Percentiles rank a stretch among this genome's conserved stretches.
phyloP scores from a whole-genome alignment of 495 filamentous ascomycete species.

The Tuber aestivum region DNA sequence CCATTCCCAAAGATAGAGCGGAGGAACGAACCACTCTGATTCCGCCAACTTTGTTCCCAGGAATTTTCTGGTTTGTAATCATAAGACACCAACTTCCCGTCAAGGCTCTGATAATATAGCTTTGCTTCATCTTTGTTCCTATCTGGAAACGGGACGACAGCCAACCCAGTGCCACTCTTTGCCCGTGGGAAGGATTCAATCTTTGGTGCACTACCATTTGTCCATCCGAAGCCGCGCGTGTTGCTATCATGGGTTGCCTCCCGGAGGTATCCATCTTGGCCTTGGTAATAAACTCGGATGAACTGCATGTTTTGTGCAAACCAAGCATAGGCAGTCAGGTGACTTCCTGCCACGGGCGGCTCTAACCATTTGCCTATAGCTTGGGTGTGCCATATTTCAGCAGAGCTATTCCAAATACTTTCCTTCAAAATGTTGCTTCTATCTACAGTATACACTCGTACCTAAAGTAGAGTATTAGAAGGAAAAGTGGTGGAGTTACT shows the following conservation, averaged over 20 bases:
- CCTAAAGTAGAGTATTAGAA: not conserved
- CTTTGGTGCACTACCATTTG: not conserved
- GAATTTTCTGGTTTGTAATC: not conserved
- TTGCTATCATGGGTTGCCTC: not conserved
- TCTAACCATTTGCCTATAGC: not conserved
- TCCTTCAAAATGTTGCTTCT: not conserved
- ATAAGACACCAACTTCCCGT: not conserved
- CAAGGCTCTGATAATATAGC: not conserved
- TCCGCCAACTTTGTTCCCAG: not conserved
- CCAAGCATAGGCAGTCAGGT: not conserved
- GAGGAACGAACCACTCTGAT: not conserved
- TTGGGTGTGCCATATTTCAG: not conserved
- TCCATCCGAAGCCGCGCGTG: not conserved
- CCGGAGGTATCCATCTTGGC: not conserved
- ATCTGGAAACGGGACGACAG: not conserved
- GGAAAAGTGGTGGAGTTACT: not conserved
- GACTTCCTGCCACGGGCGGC: not conserved
- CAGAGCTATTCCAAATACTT: not conserved
- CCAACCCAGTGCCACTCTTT: not conserved
- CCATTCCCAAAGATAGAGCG: not conserved
- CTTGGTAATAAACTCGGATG: not conserved
- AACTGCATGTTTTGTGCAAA: not conserved
- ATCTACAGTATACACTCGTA: not conserved
- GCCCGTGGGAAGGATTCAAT: not conserved
- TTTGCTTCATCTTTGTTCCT: not conserved